Evolutionary conservation across 495 filamentous ascomycete species (phyloP), one percentile per base, ranked within the genome.

Genomic region (Pyrenula massariospora): DNA sequence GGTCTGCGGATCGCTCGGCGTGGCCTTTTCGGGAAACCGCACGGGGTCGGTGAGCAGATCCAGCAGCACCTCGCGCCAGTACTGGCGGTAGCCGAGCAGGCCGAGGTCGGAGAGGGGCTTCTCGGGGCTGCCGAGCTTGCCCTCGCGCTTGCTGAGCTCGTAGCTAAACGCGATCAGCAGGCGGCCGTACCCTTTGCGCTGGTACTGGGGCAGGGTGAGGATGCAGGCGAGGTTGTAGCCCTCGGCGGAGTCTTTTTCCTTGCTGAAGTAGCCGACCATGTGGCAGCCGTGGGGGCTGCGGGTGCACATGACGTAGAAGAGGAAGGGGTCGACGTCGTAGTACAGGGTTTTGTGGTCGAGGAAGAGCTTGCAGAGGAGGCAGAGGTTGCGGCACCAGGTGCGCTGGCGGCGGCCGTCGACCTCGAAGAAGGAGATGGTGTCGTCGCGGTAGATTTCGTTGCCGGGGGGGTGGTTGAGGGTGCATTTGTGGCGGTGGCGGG

Each of bases 321-420:
- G 74, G 70, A 98, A 98, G 10, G 93, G 93, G 65, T 98, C 93
- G 54, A 98, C 93, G 63, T 98, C 93, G 73, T 97, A 98, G 78
- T 96, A 98, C n/a, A 98, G 86, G 8, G 93, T 97, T 69, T 98
- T 98, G 74, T 97, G 93, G 63, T 97, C 93, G 23, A 98, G 83
- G 72, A 98, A 98, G 66, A 96, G 86, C 66, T 98, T 98, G 57
- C 83, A 89, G 3, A 98, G 77, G 0, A 98, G 77, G 69, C 93
- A 97, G 22, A 98, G 78, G 61, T 98, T 98, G 3, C 93, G 89
- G 60, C 94, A 97, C 91, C 91, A 98, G 2, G 88, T 94, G 11
- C 92, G 80, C 64, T 98, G 93, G n/a, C 93, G 79, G 15, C 91
- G 82, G 2, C 93, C 93, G 64, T 98, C 93, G 58, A 98, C 94